A percentile compares a stretch with the other conserved stretches of the same genome.
Conservation (phyloP, 2,329 filamentous ascomycete genomes). For the Pseudocercospora crystallina region DNA sequence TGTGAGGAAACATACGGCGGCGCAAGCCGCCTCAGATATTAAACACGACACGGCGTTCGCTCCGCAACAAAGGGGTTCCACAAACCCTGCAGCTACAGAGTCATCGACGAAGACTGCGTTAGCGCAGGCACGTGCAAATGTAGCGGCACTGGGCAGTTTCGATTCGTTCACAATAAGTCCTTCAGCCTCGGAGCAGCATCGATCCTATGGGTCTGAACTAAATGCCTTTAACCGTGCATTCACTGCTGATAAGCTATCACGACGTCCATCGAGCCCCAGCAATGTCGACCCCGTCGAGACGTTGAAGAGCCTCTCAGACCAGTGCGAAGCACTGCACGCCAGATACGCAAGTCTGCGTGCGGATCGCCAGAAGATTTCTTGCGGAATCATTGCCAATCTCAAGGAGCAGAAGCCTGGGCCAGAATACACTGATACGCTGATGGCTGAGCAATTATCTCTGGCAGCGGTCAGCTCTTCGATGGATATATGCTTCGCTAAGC, state of each 20-base stretch:
- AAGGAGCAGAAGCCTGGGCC: conserved; percentile 25
- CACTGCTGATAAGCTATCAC: conserved; percentile 11
- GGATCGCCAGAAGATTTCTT: conserved; percentile 31
- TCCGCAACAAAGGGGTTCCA: too few relatives aligned
- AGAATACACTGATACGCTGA: conserved; percentile 28
- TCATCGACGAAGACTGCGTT: conserved; percentile 14
- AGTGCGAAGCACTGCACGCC: conserved; percentile 30
- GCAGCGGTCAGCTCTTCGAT: conserved; percentile 33
- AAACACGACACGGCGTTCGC: too few relatives aligned
- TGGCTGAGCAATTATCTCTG: conserved; percentile 34
- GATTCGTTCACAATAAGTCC: conserved; percentile 4
- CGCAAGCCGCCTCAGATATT: too few relatives aligned
- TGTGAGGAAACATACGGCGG: conserved; percentile 5
- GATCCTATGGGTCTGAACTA: conserved; percentile 10
- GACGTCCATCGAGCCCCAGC: conserved; percentile 4
- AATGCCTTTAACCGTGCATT: conserved; percentile 6
- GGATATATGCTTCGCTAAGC: conserved; percentile 36
- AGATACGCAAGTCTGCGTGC: conserved; percentile 31
- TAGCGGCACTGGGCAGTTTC: conserved; percentile 20
- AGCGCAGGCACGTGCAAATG: conserved; percentile 22
- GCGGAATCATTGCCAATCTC: conserved; percentile 25
- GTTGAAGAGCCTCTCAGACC: conserved; percentile 21
- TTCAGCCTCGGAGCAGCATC: background rate
- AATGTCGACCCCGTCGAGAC: conserved; percentile 15
- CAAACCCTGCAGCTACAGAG: background rate